Evolutionary conservation across 371 early-diverging fungal genomes (phyloP), one percentile per base, ranked within the genome.

Genomic region (Mortierella sp.): DNA sequence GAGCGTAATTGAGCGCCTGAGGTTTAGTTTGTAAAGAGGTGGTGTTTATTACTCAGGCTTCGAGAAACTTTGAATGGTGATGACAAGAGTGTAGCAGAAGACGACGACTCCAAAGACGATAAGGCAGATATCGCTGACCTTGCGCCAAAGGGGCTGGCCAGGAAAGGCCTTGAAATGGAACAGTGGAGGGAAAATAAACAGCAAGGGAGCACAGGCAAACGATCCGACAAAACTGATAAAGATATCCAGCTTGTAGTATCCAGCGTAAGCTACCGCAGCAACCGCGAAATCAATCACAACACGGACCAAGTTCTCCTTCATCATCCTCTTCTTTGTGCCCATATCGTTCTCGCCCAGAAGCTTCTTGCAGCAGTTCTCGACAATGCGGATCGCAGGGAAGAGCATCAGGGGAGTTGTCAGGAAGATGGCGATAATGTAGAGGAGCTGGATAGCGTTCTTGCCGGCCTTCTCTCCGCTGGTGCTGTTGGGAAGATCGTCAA

Each of bases 151-250:
- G 11, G 83, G 80, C 54, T 90, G 90, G 8, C 90, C 78, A 72
- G 87, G 83, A 53, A 91, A 93, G 10, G 90, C 91, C 9, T 80
- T 88, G 80, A 88, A 87, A 86, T 96, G 96, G 88, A 96, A 92
- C 16, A 94, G 43, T 24, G 95, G 87, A 0, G 96, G 97, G 86
- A 93, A 96, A 76, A 96, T 96, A 69, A 92, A 92, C 77, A 89
- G 86, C 46, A 91, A 78, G 13, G 91, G 92, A 6, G 91, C 94
- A 88, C 98, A 98, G 28, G 97, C 95, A 75, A 97, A 92, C 70
- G 95, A 95, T 1, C 98, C 98, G 46, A 97, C 95, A 64, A 98
- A 91, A 64, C 95, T 93, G 53, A 98, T 97, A 74, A 98, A 95
- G 78, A 96, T 95, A 88, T 98, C 97, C 44, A 98, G 89, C 81